Base-by-base conservation (phyloP, 129 eudicot genomes). In the Lactuca sativa region DNA sequence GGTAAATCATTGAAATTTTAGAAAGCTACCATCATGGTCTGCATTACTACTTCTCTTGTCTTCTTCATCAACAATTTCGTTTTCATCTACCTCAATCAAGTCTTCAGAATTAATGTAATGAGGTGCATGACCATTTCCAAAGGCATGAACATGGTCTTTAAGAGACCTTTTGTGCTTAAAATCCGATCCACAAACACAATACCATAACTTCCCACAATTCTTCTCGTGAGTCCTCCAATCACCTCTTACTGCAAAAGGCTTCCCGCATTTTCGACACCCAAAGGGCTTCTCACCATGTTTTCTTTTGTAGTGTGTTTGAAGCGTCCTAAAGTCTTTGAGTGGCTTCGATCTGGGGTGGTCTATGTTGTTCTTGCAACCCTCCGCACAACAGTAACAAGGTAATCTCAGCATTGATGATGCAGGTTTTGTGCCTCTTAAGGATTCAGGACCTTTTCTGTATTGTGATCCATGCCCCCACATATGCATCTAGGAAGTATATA, bases 401-500 rank as follows among this genome's bases (percentile, higher is more conserved):
- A 88, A 69, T 62, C 92, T 80, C 17, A 88, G 71, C 80, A 85
- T 82, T 18, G 95, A 74, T 6, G 95, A 82, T 37, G 92, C 79
- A 7, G 88, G 74, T 48, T 82, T 91, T 70, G 91, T 77, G 44
- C 92, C 97, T 65, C 88, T 73, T 51, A 91, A 82, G 2, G 97
- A 91, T 65, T 91, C 96, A 4, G 92, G 96, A 33, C 97, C 97
- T 53, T 86, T 85, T 72, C 97, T 56, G 73, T 85, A 91, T 16
- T 91, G 92, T 13, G 96, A 91, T 43, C 97, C 97, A 58, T 91
- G 97, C 72, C 97, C 97, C 97, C 97, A 91, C 97, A 91, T 88
- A 76, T 91, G 97, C 97, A 91, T 91, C 97, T 91, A 64, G 4
- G 53, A 21, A 12, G 30, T 7, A 73, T 49, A 63, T 67, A n/a